Evolutionary conservation across 805 yeast genomes (phyloP).

Genomic region (Monosporozyma aquatica): DNA sequence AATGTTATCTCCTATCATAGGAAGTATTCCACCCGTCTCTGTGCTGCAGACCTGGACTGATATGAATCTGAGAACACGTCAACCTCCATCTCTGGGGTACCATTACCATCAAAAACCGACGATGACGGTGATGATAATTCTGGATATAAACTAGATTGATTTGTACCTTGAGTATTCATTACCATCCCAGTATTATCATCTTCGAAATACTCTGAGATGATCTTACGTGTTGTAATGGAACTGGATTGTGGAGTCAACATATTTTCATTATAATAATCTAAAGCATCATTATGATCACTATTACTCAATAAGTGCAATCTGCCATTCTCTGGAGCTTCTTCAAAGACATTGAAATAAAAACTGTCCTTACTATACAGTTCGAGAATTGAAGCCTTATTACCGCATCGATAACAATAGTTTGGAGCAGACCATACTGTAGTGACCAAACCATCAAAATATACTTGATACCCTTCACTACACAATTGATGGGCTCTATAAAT

Average conservation of each 20-base stretch:
- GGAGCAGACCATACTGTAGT: constrained; percentile 99
- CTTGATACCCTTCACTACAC: constrained; percentile 93
- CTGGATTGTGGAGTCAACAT: not conserved
- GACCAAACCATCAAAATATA: constrained; percentile 81
- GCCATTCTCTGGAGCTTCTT: constrained; percentile 91
- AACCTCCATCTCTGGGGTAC: not conserved
- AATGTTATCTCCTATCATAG: constrained; percentile 9
- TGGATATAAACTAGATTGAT: not conserved
- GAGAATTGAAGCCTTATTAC: constrained; percentile 93
- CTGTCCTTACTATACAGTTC: constrained; percentile 68
- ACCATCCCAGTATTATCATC: constrained; percentile 7
- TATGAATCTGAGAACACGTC: constrained; percentile 30
- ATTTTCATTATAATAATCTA: not conserved
- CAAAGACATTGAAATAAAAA: constrained; percentile 81
- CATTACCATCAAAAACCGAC: not conserved
- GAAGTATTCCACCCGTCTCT: constrained; percentile 29
- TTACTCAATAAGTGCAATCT: too few species aligned
- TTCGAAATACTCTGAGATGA: constrained; percentile 11
- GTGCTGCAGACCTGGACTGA: constrained; percentile 27
- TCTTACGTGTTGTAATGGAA: constrained; percentile 6
- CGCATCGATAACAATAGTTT: constrained; percentile 93
- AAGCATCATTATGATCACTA: too few species aligned
- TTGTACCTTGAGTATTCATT: not conserved
- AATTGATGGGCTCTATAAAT: constrained; percentile 91
- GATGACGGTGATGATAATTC: not conserved